These are phyloP conservation scores for Sporothrix euskadiensis DNA, from an alignment of 2,329 filamentous ascomycete genomes.

Conservation along the genomic window DNA sequence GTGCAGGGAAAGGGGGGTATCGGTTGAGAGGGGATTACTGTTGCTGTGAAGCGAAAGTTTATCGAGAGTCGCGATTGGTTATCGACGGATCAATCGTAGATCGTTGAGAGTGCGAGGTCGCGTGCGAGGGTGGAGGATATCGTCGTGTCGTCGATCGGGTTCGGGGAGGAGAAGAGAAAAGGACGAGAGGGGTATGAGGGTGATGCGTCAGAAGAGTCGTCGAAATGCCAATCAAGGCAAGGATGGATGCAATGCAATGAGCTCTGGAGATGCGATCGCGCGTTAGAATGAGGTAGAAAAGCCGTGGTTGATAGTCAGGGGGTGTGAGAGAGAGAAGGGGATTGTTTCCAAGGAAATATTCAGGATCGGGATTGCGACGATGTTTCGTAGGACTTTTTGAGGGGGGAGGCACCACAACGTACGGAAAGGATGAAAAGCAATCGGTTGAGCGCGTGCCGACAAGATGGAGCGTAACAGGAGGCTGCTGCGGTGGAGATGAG, in stretches of 20 bases:
- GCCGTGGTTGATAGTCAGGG: background rate
- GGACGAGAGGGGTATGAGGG: background rate
- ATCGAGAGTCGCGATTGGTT: background rate
- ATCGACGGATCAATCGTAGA: background rate
- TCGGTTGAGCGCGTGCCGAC: background rate
- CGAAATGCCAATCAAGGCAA: background rate
- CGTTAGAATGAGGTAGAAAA: constrained; percentile 11
- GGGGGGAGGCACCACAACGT: background rate
- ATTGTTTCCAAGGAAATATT: background rate
- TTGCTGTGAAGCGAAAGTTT: background rate
- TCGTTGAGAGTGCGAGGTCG: background rate
- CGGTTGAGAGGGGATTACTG: background rate
- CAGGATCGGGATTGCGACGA: background rate
- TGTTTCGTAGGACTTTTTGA: constrained; percentile 23
- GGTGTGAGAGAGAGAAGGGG: background rate
- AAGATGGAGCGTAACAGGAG: background rate
- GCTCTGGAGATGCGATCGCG: background rate
- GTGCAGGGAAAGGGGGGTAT: background rate
- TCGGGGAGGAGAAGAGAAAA: background rate
- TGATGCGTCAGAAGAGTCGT: background rate
- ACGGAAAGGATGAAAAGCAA: constrained; percentile 1
- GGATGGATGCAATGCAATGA: background rate
- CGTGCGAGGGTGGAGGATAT: background rate
- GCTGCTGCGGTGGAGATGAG: constrained; percentile 12
- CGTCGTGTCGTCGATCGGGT: constrained; percentile 3